These are phyloP conservation scores for Fusarium sp. DNA, from an alignment of 2,329 filamentous ascomycete genomes.

Conservation along the genomic window DNA sequence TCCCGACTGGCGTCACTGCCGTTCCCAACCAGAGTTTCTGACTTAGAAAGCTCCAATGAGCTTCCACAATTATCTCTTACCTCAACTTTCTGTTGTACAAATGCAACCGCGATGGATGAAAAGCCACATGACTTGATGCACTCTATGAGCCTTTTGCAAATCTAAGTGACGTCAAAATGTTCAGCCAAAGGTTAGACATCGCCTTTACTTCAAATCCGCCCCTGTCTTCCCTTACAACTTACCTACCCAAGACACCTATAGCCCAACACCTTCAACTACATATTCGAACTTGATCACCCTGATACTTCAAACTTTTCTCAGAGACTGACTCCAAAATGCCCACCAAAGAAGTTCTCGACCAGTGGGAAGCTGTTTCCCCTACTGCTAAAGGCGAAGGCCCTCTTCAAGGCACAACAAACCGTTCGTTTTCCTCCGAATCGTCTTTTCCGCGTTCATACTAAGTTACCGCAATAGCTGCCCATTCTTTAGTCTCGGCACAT, in stretches of 20 bases:
- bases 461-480: constrained; percentile 9
- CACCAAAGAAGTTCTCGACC: constrained; percentile 36
- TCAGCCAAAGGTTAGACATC: neutral
- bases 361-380: constrained; percentile 27
- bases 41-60: neutral
- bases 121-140: neutral
- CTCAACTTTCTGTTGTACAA: constrained; percentile 8
- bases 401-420: constrained; percentile 19
- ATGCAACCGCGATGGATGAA: constrained; percentile 5
- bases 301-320: fast-evolving
- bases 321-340: constrained; percentile 19
- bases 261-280: neutral
- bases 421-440: neutral
- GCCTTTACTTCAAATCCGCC: neutral
- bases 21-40: neutral
- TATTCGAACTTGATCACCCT: no score
- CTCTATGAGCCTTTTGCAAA: neutral
- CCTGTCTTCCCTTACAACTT: neutral
- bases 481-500: constrained; percentile 44
- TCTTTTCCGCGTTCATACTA: neutral
- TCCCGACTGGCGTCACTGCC: neutral
- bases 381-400: constrained; percentile 38
- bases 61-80: neutral
- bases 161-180: constrained; percentile 16
- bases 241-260: neutral